Evolutionary conservation across 2,329 filamentous ascomycete genomes (phyloP).

Genomic region (Calonectria pauciramosa): DNA sequence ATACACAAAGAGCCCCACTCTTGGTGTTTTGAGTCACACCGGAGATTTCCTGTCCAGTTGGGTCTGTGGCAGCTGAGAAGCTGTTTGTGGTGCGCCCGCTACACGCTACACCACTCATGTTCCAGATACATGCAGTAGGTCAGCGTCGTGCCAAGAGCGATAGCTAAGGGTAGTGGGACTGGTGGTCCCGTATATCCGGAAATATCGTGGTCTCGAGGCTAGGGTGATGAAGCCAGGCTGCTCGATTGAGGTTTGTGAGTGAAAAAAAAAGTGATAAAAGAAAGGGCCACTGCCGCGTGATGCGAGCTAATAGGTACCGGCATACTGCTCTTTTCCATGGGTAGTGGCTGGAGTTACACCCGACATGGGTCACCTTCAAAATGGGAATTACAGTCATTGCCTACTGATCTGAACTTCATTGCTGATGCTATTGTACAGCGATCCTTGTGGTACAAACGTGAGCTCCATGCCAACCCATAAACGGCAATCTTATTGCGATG

Average conservation of each 20-base stretch:
- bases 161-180: not conserved
- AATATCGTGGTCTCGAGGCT: constrained; percentile 11
- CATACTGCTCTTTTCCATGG: not conserved
- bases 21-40: not conserved
- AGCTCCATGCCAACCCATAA: not conserved
- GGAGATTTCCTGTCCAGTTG: constrained; percentile 14
- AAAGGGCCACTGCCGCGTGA: not conserved
- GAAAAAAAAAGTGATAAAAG: not conserved
- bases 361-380: not conserved
- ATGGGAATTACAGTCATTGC: not conserved
- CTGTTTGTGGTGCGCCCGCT: not conserved
- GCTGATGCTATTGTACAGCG: not conserved
- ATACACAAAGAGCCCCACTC: not conserved
- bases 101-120: not conserved
- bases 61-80: not conserved
- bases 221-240: not conserved
- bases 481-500: not conserved
- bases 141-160: too few species aligned
- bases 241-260: not conserved
- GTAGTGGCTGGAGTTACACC: not conserved
- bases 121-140: not conserved
- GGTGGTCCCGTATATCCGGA: constrained; percentile 10
- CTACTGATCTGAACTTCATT: not conserved
- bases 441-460: not conserved
- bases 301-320: constrained; percentile 5